Conservation (phyloP, 306 rosid species). For the Quillaja saponaria region DNA sequence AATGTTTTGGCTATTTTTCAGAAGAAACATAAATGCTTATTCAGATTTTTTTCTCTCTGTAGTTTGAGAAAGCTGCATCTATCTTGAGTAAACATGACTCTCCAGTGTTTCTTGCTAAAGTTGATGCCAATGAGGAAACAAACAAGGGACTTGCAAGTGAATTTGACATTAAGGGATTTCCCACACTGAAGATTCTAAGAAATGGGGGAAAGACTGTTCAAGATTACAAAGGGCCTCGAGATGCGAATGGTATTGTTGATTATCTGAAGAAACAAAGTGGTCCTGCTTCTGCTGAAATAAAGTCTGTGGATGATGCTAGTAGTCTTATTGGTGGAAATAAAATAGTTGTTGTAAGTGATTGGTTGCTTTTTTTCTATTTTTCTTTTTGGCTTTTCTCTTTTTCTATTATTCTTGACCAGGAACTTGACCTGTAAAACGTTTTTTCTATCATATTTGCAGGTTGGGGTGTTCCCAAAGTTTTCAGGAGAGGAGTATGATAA, state of each 20-base stretch:
- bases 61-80: slow-evolving; percentile 90
- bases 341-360: slow-evolving; percentile 64
- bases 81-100: slow-evolving; percentile 72
- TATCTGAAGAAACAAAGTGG: slow-evolving; percentile 86
- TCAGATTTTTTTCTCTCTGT: slow-evolving; percentile 24
- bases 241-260: slow-evolving; percentile 79
- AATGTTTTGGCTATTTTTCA: not conserved
- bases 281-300: slow-evolving; percentile 74
- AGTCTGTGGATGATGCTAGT: slow-evolving; percentile 64
- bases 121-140: slow-evolving; percentile 70
- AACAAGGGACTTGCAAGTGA: slow-evolving; percentile 60
- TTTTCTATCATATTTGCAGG: slow-evolving; percentile 44
- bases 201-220: slow-evolving; percentile 74
- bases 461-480: slow-evolving; percentile 74
- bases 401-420: slow-evolving; percentile 7
- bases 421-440: not conserved
- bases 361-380: not conserved
- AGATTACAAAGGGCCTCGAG: slow-evolving; percentile 92
- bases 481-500: slow-evolving; percentile 81
- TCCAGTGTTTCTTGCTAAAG: slow-evolving; percentile 71
- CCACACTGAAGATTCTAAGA: slow-evolving; percentile 83
- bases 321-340: slow-evolving; percentile 56
- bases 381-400: not conserved
- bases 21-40: slow-evolving; percentile 18
- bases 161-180: slow-evolving; percentile 67